A percentile compares a stretch with the other conserved stretches of the same genome.
Evolutionary conservation across 169 alveolate species (phyloP).

Genomic region (Eimeria necatrix): DNA sequence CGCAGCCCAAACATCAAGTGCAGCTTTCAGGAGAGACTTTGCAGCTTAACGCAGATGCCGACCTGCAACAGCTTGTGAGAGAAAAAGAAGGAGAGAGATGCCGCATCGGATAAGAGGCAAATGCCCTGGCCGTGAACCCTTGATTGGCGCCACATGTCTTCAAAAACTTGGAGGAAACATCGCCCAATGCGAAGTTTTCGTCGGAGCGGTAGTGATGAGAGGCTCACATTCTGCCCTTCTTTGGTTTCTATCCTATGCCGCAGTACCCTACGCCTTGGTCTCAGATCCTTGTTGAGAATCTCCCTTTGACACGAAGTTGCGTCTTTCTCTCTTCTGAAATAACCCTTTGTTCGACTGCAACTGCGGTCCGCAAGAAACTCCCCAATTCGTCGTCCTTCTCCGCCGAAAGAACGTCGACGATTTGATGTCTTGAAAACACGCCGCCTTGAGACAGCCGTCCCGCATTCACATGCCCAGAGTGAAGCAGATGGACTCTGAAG

Average conservation of each 20-base stretch:
- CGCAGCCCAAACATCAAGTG: not conserved
- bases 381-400: conserved; percentile 24
- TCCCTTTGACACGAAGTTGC: not conserved
- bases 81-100: conserved; percentile 53
- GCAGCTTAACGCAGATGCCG: not conserved
- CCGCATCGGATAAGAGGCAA: conserved; percentile 46
- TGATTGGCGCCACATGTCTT: conserved; percentile 69
- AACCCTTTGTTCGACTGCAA: not conserved
- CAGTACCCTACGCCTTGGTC: conserved; percentile 8
- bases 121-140: conserved; percentile 66
- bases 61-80: conserved; percentile 57
- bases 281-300: not conserved
- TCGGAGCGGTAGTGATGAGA: conserved; percentile 37
- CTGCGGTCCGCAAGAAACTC: conserved; percentile 20
- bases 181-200: conserved; percentile 45
- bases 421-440: not conserved
- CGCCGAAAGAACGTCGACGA: conserved; percentile 44
- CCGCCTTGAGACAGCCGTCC: conserved; percentile 5
- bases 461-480: conserved; percentile 58
- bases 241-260: conserved; percentile 18
- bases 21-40: not conserved
- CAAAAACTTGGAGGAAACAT: conserved; percentile 54
- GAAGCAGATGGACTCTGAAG: conserved; percentile 61
- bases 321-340: conserved; percentile 42
- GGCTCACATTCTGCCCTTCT: conserved; percentile 41